Percentiles rank a stretch among this genome's conserved stretches.
Evolutionary conservation across 805 yeast genomes (phyloP).

Genomic region (Lachancea mirantina): DNA sequence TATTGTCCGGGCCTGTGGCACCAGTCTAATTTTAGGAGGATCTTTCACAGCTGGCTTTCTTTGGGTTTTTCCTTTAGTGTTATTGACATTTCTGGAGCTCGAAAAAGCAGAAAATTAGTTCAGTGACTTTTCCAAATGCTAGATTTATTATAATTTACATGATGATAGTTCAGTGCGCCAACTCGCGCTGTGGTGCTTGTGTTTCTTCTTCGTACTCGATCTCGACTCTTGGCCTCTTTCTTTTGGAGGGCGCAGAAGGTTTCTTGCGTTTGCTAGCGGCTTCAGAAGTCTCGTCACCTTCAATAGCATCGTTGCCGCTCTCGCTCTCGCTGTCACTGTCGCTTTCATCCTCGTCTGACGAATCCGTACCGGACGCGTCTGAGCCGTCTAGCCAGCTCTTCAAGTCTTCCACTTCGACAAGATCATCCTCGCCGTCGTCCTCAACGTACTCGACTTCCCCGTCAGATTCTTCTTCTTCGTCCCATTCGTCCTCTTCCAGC

Average conservation of each 20-base stretch:
- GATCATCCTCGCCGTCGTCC: conserved; percentile 80
- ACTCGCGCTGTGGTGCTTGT: conserved; percentile 26
- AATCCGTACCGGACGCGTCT: conserved; percentile 36
- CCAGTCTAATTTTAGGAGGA: too few species aligned
- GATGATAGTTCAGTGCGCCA: conserved; percentile 16
- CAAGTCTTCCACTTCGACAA: conserved; percentile 88
- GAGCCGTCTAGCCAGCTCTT: conserved; percentile 76
- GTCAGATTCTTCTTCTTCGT: conserved; percentile 46
- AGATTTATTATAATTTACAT: too few species aligned
- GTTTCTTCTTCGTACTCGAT: conserved; percentile 80
- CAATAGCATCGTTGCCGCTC: conserved; percentile 24
- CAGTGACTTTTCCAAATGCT: too few species aligned
- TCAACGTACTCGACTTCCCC: conserved; percentile 85
- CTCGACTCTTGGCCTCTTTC: conserved; percentile 66
- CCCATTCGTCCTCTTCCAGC: conserved; percentile 40
- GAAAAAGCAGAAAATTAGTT: too few species aligned
- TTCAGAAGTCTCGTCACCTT: conserved; percentile 35
- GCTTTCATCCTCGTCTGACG: conserved; percentile 26
- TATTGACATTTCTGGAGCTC: too few species aligned
- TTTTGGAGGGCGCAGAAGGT: conserved; percentile 31
- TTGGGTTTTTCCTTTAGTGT: too few species aligned
- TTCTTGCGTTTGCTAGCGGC: conserved; percentile 35
- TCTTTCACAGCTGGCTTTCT: too few species aligned
- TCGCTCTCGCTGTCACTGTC: conserved; percentile 20
- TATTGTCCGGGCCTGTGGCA: too few species aligned